A percentile compares a stretch with the other conserved stretches of the same genome.
Conservation (phyloP, 805 yeast genomes). For the Novakomyces olei region DNA sequence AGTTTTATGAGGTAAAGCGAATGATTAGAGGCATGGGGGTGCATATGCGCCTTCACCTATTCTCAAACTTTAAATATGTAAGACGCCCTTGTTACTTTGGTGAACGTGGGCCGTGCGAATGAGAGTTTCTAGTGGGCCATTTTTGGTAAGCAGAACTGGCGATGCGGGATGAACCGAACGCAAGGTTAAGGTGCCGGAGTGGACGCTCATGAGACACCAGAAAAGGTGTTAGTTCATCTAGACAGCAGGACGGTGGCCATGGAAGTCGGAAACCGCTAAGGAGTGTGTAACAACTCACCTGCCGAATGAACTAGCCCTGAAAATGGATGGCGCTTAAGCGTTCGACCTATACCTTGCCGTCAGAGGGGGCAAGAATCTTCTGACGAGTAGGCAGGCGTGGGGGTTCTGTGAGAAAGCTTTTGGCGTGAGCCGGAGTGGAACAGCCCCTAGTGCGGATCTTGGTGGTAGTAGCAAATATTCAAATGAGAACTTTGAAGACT, state of each 20-base stretch:
- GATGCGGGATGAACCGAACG: constrained; percentile 26
- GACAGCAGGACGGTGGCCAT: constrained; percentile 33
- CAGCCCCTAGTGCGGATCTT: constrained; percentile 24
- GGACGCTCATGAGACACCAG: constrained; percentile 25
- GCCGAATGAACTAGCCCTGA: constrained; percentile 18
- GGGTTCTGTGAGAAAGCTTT: constrained; percentile 21
- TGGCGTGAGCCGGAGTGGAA: constrained; percentile 21
- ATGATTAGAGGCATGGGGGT: constrained; percentile 22
- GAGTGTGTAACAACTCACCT: constrained; percentile 32
- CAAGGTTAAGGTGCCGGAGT: constrained; percentile 22
- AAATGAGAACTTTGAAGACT: constrained; percentile 23
- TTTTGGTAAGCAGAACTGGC: constrained; percentile 28
- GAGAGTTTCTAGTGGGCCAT: constrained; percentile 26
- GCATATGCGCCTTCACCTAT: constrained; percentile 20
- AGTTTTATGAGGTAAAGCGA: constrained; percentile 23
- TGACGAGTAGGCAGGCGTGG: constrained; percentile 24
- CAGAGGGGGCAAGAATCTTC: constrained; percentile 19
- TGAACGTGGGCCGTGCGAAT: constrained; percentile 21
- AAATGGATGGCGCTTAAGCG: constrained; percentile 23
- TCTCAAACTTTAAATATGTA: constrained; percentile 24
- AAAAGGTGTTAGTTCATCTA: constrained; percentile 20
- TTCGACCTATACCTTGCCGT: constrained; percentile 22
- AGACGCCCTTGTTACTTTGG: constrained; percentile 22
- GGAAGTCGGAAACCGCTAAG: constrained; percentile 23
- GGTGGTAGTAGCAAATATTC: constrained; percentile 24